Percentiles rank a stretch among this genome's conserved stretches.
These are phyloP conservation scores for Hypoxylon lenormandii DNA, from an alignment of 495 filamentous ascomycete genomes.

Conservation along the genomic window DNA sequence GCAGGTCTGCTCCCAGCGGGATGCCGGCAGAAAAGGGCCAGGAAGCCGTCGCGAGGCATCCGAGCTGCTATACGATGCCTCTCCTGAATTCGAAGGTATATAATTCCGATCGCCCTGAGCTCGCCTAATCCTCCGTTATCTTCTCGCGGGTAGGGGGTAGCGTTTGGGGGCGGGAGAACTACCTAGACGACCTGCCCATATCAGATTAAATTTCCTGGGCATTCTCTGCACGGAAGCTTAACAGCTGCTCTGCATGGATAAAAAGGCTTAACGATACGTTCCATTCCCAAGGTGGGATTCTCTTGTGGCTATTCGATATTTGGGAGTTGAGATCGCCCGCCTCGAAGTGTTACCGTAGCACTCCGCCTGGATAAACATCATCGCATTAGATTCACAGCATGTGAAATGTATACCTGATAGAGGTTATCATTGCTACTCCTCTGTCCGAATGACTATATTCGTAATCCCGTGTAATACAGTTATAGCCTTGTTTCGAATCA, in stretches of 20 bases:
- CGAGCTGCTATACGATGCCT: neutral
- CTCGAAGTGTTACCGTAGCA: constrained; percentile 39
- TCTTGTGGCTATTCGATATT: constrained; percentile 24
- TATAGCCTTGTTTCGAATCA: constrained; percentile 3
- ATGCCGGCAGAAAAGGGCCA: constrained; percentile 25
- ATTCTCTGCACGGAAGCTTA: constrained; percentile 30
- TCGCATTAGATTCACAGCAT: constrained; percentile 8
- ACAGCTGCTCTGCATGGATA: constrained; percentile 26
- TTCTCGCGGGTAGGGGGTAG: constrained; percentile 1
- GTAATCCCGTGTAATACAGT: neutral
- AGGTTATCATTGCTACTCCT: neutral
- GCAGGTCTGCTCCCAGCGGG: constrained; percentile 7
- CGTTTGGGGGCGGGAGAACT: neutral
- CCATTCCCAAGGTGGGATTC: constrained; percentile 16
- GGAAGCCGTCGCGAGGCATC: constrained; percentile 8
- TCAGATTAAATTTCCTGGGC: constrained; percentile 25
- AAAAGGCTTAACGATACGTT: constrained; percentile 31
- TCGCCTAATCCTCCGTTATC: constrained; percentile 21
- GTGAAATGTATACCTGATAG: constrained; percentile 7
- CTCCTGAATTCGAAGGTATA: constrained; percentile 1
- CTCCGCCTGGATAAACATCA: constrained; percentile 44
- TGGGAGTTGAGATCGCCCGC: neutral
- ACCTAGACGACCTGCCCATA: constrained; percentile 17
- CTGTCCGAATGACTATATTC: constrained; percentile 8
- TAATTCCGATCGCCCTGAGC: constrained; percentile 4